Conservation (phyloP, 2,329 filamentous ascomycete genomes). For the Fusarium transvaalense region DNA sequence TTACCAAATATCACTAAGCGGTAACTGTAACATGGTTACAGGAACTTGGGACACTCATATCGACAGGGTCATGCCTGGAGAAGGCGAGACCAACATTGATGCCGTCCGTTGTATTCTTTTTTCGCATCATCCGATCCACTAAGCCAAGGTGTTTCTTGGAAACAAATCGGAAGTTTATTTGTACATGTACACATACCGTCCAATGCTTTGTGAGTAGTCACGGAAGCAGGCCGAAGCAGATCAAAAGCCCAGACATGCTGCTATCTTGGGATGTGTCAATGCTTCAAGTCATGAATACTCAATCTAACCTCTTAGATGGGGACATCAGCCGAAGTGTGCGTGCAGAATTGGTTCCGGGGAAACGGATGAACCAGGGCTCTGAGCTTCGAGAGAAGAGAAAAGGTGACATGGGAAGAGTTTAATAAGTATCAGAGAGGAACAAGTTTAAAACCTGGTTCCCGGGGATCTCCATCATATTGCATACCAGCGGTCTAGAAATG, state of each 20-base stretch:
- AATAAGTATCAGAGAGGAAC: not conserved
- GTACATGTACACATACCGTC: not conserved
- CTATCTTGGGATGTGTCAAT: slow-evolving; percentile 37
- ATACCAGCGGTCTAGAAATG: not conserved
- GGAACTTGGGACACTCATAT: slow-evolving; percentile 19
- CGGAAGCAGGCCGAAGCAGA: slow-evolving; percentile 23
- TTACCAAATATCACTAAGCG: slow-evolving; percentile 4
- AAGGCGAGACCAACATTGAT: slow-evolving; percentile 12
- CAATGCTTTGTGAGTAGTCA: not conserved
- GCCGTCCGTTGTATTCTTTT: slow-evolving; percentile 19
- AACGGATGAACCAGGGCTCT: slow-evolving; percentile 32
- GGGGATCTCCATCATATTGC: not conserved
- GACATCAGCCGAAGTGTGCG: slow-evolving; percentile 3
- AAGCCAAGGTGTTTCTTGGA: not conserved
- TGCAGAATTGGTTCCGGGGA: slow-evolving; percentile 10
- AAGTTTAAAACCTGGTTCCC: slow-evolving; percentile 6
- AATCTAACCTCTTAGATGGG: slow-evolving; percentile 3
- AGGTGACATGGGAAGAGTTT: slow-evolving; percentile 6
- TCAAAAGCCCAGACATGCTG: not conserved
- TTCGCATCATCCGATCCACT: not conserved
- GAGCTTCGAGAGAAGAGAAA: slow-evolving; percentile 6
- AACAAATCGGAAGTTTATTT: slow-evolving; percentile 7
- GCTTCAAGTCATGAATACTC: slow-evolving; percentile 24
- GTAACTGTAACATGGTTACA: not conserved
- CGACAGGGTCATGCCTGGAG: slow-evolving; percentile 24